Percentiles rank a stretch among this genome's conserved stretches.
Conservation (phyloP, 768 basidiomycete species). For the Suillus ampliporus region DNA sequence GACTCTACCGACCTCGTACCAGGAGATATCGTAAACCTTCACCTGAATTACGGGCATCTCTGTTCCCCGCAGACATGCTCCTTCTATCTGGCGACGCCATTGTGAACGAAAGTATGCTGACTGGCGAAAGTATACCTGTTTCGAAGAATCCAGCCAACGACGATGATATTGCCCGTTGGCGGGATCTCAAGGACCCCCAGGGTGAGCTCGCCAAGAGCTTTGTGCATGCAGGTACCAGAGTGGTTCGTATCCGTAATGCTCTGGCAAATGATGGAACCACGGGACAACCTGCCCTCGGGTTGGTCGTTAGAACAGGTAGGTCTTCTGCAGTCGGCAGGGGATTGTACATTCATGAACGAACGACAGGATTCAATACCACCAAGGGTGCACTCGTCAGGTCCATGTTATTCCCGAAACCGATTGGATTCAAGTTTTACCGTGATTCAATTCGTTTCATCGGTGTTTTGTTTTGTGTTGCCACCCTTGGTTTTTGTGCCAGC, state of each 20-base stretch:
- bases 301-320: slow-evolving; percentile 87
- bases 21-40: slow-evolving; percentile 92
- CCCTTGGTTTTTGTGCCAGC: slow-evolving; percentile 88
- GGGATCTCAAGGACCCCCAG: slow-evolving; percentile 59
- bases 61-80: slow-evolving; percentile 90
- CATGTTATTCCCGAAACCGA: slow-evolving; percentile 98
- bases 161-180: slow-evolving; percentile 75
- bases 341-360: slow-evolving; percentile 13
- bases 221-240: slow-evolving; percentile 88
- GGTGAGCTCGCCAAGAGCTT: slow-evolving; percentile 81
- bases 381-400: slow-evolving; percentile 95
- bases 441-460: slow-evolving; percentile 91
- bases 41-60: slow-evolving; percentile 70
- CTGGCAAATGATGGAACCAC: slow-evolving; percentile 56
- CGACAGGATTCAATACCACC: slow-evolving; percentile 91
- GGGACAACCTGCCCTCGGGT: slow-evolving; percentile 69
- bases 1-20: slow-evolving; percentile 86
- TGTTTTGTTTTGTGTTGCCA: slow-evolving; percentile 91
- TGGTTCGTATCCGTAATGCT: slow-evolving; percentile 81
- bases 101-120: slow-evolving; percentile 99
- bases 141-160: slow-evolving; percentile 88
- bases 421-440: slow-evolving; percentile 98
- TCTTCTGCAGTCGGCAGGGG: slow-evolving; percentile 7
- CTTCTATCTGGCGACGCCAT: slow-evolving; percentile 96
- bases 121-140: slow-evolving; percentile 97